These are phyloP conservation scores for Pseudogymnoascus sp. DNA, from an alignment of 2,329 filamentous ascomycete genomes.

Conservation along the genomic window DNA sequence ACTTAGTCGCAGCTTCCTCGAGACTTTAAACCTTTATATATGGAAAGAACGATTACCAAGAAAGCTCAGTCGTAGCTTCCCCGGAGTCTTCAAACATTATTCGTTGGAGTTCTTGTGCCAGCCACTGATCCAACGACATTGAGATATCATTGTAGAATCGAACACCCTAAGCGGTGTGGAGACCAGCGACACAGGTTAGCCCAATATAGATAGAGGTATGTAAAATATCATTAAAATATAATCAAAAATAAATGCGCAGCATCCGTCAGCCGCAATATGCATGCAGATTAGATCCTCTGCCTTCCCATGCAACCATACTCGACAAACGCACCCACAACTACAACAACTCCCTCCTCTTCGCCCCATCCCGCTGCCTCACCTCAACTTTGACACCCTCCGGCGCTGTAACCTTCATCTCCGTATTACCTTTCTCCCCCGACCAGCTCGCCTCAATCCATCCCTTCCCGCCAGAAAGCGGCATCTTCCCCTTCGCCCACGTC, in stretches of 20 bases:
- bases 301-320: not conserved
- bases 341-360: not conserved
- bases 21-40: no score
- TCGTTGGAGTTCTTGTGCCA: not conserved
- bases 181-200: no score
- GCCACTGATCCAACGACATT: no score
- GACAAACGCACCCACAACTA: not conserved
- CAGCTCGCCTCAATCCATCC: conserved; percentile 1
- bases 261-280: not conserved
- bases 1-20: no score
- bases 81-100: not conserved
- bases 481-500: not conserved
- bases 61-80: no score
- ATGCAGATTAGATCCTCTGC: not conserved
- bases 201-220: not conserved
- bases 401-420: not conserved
- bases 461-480: not conserved
- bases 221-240: not conserved
- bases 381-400: not conserved
- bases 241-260: not conserved
- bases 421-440: not conserved
- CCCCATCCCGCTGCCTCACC: not conserved
- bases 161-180: no score
- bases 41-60: no score
- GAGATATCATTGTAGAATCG: not conserved